phyloP scores from a whole-genome alignment of 306 rosid species.

The Delonix regia region DNA sequence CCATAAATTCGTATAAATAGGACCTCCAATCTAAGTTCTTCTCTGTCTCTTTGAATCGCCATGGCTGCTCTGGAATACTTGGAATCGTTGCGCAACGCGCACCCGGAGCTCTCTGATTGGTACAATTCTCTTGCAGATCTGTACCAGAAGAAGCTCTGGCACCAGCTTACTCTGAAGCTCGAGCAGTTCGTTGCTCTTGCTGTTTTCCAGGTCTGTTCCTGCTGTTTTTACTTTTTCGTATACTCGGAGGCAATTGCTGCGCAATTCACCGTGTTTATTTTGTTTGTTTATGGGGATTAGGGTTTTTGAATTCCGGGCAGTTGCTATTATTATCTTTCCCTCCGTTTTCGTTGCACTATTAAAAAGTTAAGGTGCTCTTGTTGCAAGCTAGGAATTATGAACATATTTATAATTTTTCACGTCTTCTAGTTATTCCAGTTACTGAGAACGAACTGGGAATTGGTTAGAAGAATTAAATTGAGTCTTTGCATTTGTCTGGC shows the following conservation, averaged over 20 bases:
- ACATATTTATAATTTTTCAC: background rate
- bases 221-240: background rate
- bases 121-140: constrained; percentile 93
- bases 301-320: constrained; percentile 49
- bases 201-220: constrained; percentile 71
- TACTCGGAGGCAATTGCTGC: constrained; percentile 1
- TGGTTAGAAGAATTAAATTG: background rate
- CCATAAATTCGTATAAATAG: background rate
- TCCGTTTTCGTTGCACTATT: background rate
- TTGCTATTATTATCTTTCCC: background rate
- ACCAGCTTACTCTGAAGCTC: constrained; percentile 96
- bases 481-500: background rate
- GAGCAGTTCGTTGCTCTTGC: constrained; percentile 85
- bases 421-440: background rate
- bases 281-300: constrained; percentile 34
- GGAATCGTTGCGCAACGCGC: constrained; percentile 76
- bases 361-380: constrained; percentile 14
- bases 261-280: background rate
- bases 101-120: constrained; percentile 92
- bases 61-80: constrained; percentile 98
- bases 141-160: constrained; percentile 99
- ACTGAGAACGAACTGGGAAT: background rate
- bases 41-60: constrained; percentile 9
- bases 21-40: background rate
- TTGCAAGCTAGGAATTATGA: background rate